Evolutionary conservation across 495 filamentous ascomycete genomes (phyloP).

Genomic region (Penicillium subrubescens): DNA sequence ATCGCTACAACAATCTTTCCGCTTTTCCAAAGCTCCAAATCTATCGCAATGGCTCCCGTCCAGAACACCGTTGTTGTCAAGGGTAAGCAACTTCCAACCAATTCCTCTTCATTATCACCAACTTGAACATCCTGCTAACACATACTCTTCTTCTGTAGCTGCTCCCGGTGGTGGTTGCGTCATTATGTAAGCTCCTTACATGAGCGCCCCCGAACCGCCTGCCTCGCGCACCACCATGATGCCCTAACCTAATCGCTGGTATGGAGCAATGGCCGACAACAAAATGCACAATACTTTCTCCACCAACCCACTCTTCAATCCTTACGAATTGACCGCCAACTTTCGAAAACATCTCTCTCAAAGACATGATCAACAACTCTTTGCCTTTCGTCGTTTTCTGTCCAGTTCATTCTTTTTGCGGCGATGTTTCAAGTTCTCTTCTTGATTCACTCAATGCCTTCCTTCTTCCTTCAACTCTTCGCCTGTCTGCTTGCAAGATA

Average conservation of each 20-base stretch:
- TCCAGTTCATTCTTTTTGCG: conserved; percentile 23
- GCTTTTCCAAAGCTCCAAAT: conserved; percentile 31
- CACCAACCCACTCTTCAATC: not conserved
- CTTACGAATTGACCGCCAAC: not conserved
- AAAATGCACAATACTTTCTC: not conserved
- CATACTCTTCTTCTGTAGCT: conserved; percentile 15
- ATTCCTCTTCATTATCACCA: not conserved
- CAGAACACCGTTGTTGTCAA: conserved; percentile 33
- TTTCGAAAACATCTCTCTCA: conserved; percentile 4
- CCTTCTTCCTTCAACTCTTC: conserved; percentile 1
- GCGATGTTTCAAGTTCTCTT: not conserved
- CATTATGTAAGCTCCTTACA: conserved; percentile 36
- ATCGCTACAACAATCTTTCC: conserved; percentile 26
- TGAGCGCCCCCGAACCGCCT: conserved; percentile 10
- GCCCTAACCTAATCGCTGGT: conserved; percentile 6
- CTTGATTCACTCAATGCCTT: not conserved
- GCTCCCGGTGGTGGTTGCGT: conserved; percentile 44
- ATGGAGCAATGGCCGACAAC: conserved; percentile 5
- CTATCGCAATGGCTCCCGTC: conserved; percentile 41
- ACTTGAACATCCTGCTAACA: not conserved
- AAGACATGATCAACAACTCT: conserved; percentile 15
- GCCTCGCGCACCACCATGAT: conserved; percentile 6
- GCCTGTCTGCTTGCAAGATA: not conserved
- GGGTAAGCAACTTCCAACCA: conserved; percentile 29
- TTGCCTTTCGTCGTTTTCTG: conserved; percentile 13